Conservation (phyloP, 2,329 filamentous ascomycete species). For the Colletotrichum viniferum region DNA sequence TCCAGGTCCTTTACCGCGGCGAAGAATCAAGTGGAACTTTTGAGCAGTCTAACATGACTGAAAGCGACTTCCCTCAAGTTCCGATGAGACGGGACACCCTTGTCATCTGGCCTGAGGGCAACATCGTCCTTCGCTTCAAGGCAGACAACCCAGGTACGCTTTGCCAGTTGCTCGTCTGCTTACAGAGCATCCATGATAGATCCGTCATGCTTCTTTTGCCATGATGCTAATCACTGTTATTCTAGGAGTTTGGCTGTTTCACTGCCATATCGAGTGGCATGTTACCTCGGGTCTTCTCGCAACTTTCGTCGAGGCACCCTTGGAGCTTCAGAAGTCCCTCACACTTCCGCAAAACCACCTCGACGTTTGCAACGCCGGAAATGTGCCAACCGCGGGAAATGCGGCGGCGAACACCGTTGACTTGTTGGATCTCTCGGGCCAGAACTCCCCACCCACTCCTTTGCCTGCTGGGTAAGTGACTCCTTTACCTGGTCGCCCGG, state of each 20-base stretch:
- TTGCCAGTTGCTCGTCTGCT: background rate
- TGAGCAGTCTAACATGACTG: slow-evolving; percentile 46
- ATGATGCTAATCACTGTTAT: too few relatives aligned
- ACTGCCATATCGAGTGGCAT: slow-evolving; percentile 63
- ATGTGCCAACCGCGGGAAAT: slow-evolving; percentile 54
- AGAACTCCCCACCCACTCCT: slow-evolving; percentile 8
- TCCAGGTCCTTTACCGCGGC: slow-evolving; percentile 70
- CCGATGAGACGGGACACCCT: slow-evolving; percentile 74
- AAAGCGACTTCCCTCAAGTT: slow-evolving; percentile 51
- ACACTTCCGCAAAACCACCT: slow-evolving; percentile 43
- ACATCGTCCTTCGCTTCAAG: slow-evolving; percentile 70
- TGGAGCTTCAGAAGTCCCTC: slow-evolving; percentile 46
- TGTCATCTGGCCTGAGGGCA: slow-evolving; percentile 67
- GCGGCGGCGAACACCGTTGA: slow-evolving; percentile 63
- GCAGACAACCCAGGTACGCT: slow-evolving; percentile 67
- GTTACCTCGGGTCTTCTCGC: slow-evolving; percentile 50
- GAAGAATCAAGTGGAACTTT: slow-evolving; percentile 62
- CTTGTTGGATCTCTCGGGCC: slow-evolving; percentile 48
- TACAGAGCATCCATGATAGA: fast-evolving
- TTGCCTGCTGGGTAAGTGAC: background rate
- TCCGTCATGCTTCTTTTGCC: background rate
- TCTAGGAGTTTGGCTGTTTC: slow-evolving; percentile 49
- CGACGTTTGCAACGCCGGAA: slow-evolving; percentile 37
- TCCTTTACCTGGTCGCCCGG: fast-evolving
- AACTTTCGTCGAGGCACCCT: slow-evolving; percentile 36